A percentile compares a stretch with the other conserved stretches of the same genome.
Conservation (phyloP, 148 eudicot species). For the Heliamphora exappendiculata region DNA sequence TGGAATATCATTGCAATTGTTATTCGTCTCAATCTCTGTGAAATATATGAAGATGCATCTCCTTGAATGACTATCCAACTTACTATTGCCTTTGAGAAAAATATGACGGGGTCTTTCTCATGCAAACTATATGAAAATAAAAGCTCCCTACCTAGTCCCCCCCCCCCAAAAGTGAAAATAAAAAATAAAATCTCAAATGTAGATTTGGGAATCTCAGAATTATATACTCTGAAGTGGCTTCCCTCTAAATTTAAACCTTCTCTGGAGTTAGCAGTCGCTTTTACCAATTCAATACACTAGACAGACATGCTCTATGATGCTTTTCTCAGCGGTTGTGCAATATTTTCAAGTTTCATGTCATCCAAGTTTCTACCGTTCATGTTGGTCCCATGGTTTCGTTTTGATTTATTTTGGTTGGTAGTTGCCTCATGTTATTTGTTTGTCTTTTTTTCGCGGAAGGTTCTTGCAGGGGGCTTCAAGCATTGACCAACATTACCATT, state of each 20-base stretch:
- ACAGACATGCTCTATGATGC: background rate
- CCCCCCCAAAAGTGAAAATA: too few species aligned
- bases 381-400: background rate
- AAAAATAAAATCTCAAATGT: too few species aligned
- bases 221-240: background rate
- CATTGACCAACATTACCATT: slow-evolving; percentile 82
- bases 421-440: background rate
- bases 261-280: background rate
- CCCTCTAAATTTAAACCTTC: background rate
- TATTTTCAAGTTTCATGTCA: background rate
- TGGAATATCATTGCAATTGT: background rate
- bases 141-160: background rate
- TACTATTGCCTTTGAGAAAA: background rate
- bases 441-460: slow-evolving; percentile 26
- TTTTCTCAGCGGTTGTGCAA: background rate
- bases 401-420: slow-evolving; percentile 5
- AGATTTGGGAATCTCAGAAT: background rate
- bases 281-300: background rate
- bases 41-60: background rate
- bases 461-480: slow-evolving; percentile 91
- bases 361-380: background rate
- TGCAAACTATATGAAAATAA: background rate
- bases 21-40: background rate
- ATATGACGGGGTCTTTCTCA: background rate
- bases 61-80: background rate